These are phyloP conservation scores for Microthyrium microscopicum DNA, from an alignment of 2,329 filamentous ascomycete genomes.

Conservation along the genomic window DNA sequence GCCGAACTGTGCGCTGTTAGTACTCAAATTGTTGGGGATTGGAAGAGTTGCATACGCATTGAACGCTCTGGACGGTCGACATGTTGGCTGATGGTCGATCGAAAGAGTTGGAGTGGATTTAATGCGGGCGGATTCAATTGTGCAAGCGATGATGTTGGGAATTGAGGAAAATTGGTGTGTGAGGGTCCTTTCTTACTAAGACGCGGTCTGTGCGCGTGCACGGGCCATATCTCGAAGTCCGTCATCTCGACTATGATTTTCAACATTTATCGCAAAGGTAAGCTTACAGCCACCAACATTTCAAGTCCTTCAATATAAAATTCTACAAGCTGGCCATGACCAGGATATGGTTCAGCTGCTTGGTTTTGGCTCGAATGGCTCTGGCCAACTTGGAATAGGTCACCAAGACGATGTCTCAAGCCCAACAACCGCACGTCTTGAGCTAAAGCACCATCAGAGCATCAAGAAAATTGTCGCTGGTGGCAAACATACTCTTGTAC, in stretches of 20 bases:
- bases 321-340: not conserved
- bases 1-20: conserved; percentile 46
- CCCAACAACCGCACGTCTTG: conserved; percentile 10
- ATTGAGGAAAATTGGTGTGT: too few species aligned
- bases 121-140: too few species aligned
- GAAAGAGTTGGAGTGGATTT: too few species aligned
- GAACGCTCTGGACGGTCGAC: conserved; percentile 9
- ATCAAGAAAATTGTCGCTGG: conserved; percentile 39
- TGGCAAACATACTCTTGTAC: conserved; percentile 72
- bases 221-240: too few species aligned
- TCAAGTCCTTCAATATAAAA: too few species aligned
- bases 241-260: too few species aligned
- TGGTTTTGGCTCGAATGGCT: conserved; percentile 36
- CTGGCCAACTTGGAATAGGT: conserved; percentile 33
- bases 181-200: too few species aligned
- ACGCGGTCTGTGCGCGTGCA: too few species aligned
- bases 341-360: conserved; percentile 15
- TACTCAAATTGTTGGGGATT: not conserved
- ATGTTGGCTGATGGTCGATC: conserved; percentile 7
- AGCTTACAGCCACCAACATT: too few species aligned
- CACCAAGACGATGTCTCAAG: conserved; percentile 25
- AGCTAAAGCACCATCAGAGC: conserved; percentile 1
- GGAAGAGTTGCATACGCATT: conserved; percentile 7
- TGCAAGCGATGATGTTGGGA: too few species aligned
- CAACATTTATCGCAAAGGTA: too few species aligned